Evolutionary conservation across 225 moss, liverwort and hornwort species (phyloP).

Genomic region (Sphagnum tenellum): DNA sequence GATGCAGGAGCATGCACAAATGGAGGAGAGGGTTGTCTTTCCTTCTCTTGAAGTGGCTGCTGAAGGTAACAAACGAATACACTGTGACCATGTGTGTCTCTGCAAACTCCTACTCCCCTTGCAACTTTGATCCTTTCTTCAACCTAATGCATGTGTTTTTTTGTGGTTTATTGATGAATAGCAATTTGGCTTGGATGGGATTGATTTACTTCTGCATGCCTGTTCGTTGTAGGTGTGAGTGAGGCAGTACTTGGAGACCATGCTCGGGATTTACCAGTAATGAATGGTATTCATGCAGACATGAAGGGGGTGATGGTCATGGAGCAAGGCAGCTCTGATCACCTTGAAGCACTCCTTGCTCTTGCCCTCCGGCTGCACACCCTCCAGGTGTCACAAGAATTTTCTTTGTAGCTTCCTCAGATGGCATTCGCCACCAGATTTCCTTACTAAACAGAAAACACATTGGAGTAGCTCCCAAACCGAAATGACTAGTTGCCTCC

Average conservation of each 20-base stretch:
- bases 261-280: slow-evolving; percentile 53
- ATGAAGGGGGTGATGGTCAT: slow-evolving; percentile 57
- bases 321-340: slow-evolving; percentile 52
- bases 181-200: too few relatives aligned
- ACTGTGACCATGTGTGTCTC: too few relatives aligned
- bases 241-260: slow-evolving; percentile 52
- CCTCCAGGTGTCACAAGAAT: slow-evolving; percentile 20
- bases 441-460: background rate
- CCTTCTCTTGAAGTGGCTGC: slow-evolving; percentile 26
- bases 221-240: slow-evolving; percentile 35
- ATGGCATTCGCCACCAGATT: background rate
- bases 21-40: slow-evolving; percentile 54
- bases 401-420: background rate
- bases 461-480: background rate
- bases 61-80: slow-evolving; percentile 14
- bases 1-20: slow-evolving; percentile 56
- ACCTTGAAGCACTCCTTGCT: slow-evolving; percentile 49
- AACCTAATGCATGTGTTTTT: too few relatives aligned
- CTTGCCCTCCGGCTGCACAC: slow-evolving; percentile 46
- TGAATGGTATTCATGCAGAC: slow-evolving; percentile 61
- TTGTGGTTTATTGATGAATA: too few relatives aligned
- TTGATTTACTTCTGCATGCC: background rate
- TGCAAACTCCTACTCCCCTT: too few relatives aligned
- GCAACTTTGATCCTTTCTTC: too few relatives aligned
- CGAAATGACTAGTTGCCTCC: too few relatives aligned